phyloP scores from a whole-genome alignment of 2,329 filamentous ascomycete species.

The Cladosporium sp. region DNA sequence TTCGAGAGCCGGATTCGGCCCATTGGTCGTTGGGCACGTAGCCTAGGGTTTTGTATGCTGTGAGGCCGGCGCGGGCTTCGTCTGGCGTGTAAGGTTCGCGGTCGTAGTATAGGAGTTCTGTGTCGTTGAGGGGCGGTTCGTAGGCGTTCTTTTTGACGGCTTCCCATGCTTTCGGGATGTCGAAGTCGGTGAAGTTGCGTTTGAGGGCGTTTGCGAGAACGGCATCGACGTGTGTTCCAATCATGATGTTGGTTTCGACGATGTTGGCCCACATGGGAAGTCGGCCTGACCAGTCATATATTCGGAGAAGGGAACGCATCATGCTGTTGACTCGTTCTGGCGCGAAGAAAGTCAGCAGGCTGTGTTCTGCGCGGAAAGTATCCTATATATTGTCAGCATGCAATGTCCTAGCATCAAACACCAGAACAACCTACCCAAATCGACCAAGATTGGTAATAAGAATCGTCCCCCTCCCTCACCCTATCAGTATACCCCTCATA shows the following conservation, averaged over 20 bases:
- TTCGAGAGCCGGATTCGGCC: constrained; percentile 44
- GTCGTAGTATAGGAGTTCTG: constrained; percentile 43
- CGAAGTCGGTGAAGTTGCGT: constrained; percentile 40
- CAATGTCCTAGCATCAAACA: background rate
- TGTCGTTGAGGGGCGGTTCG: constrained; percentile 41
- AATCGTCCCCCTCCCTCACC: constrained; percentile 38
- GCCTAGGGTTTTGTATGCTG: constrained; percentile 40
- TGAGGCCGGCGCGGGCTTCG: constrained; percentile 44
- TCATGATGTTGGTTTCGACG: constrained; percentile 49
- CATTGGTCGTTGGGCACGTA: constrained; percentile 47
- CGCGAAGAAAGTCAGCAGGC: constrained; percentile 42
- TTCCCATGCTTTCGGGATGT: constrained; percentile 41
- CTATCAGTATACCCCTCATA: constrained; percentile 47
- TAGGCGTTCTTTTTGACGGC: constrained; percentile 44
- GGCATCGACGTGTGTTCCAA: constrained; percentile 46
- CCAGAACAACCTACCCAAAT: constrained; percentile 34
- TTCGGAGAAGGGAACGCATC: constrained; percentile 43
- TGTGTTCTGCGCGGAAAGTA: constrained; percentile 46
- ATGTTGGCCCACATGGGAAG: constrained; percentile 49
- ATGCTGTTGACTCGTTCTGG: constrained; percentile 45
- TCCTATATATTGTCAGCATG: constrained; percentile 23
- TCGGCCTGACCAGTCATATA: constrained; percentile 45
- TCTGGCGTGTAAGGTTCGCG: constrained; percentile 43
- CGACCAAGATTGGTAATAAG: constrained; percentile 49
- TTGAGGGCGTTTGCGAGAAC: constrained; percentile 45